Base-by-base conservation (phyloP, 2,329 filamentous ascomycete species). In the Mycocentrospora acerina region DNA sequence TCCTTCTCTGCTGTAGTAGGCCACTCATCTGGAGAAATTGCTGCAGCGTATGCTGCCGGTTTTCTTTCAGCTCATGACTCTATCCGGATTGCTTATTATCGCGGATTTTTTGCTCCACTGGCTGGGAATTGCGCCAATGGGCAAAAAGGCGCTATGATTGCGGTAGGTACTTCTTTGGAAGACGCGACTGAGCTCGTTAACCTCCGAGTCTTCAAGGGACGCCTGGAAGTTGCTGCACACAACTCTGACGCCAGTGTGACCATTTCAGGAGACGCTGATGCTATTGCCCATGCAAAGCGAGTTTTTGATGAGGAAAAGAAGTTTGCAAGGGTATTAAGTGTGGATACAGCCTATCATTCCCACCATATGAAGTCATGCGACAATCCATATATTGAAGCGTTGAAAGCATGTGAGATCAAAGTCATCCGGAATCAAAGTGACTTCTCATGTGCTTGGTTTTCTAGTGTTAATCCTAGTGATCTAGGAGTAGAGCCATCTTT, bases 291-390 rank as follows among this genome's bases (percentile, higher is more conserved):
- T 44, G 60, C 0, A 54, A 65, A 29, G 39, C 31, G 15, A 13
- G 34, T 15, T 25, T 37, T 11, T 9, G 41, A n/a, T 1, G 60
- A 64, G 4, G 54, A 68, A n/a, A 48, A 59, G 4, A 66, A 59
- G 7, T 76, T 75, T 42, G 60, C 57, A 2, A 55, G 71, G 0
- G 32, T 51, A 9, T 59, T 77, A 1, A 60, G 66, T 38, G 71
- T 74, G 1, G 68, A 72, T 15, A 67, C 49, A 4, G 71, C 72
- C 0, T 76, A 76, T 35, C 74, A 76, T 33, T 73, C 70, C 0
- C 60, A 61, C 16, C 71, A 73, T 22, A 73, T 73, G 70, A 8
- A 32, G 1, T 36, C 43, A 2, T 50, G 45, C 27, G 34, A 37
- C 3, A 40, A 40, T 2, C 34, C 25, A 4, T 55, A 56, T 16